Evolutionary conservation across 805 yeast species (phyloP).

Genomic region (Yarrowia alimentaria): DNA sequence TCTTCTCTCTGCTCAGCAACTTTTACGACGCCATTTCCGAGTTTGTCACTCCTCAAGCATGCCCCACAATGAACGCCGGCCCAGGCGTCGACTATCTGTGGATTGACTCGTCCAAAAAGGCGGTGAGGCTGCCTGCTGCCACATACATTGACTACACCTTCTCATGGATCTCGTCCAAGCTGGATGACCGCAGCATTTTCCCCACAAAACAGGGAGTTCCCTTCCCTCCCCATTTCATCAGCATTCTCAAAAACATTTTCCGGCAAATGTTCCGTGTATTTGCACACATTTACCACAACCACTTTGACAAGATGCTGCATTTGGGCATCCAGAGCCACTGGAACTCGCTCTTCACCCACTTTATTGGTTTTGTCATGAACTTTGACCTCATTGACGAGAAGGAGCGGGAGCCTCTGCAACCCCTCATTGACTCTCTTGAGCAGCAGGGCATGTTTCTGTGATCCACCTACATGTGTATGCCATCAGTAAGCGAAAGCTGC

Average conservation of each 20-base stretch:
- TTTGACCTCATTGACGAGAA: conserved; percentile 74
- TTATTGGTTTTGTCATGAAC: conserved; percentile 79
- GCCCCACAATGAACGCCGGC: conserved; percentile 95
- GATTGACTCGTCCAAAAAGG: conserved; percentile 78
- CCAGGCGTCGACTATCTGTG: conserved; percentile 87
- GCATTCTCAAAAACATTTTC: conserved; percentile 81
- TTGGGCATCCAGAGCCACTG: conserved; percentile 93
- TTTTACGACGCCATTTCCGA: conserved; percentile 90
- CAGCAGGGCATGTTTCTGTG: conserved; percentile 55
- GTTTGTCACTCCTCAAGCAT: conserved; percentile 83
- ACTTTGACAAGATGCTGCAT: conserved; percentile 91
- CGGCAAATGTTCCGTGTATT: conserved; percentile 92
- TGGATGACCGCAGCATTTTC: conserved; percentile 84
- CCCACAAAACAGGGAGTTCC: conserved; percentile 89
- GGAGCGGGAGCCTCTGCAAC: conserved; percentile 76
- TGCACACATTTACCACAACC: conserved; percentile 93
- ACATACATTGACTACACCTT: conserved; percentile 90
- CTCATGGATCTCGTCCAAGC: conserved; percentile 82
- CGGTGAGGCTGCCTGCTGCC: conserved; percentile 83
- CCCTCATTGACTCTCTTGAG: conserved; percentile 76
- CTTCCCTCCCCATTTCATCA: conserved; percentile 79
- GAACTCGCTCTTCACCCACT: conserved; percentile 96
- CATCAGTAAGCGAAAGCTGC: no score
- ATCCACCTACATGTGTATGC: no score
- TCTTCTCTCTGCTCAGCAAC: conserved; percentile 78